Base-by-base conservation (phyloP, 805 yeast genomes). In the Cyberlindnera suaveolens region DNA sequence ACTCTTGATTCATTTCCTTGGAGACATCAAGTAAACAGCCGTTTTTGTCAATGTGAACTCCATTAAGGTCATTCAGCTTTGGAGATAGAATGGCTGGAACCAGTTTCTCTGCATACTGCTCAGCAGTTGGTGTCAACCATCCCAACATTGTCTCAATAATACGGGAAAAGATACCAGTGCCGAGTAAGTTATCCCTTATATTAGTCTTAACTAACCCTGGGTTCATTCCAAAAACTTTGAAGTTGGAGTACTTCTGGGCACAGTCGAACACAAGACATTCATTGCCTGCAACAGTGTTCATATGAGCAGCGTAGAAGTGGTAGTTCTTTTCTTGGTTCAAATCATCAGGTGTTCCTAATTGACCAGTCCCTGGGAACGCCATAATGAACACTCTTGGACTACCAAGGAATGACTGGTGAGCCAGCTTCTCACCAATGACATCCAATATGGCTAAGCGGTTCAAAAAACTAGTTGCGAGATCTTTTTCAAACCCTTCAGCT, bases 241-340 rank as follows among this genome's bases (percentile, higher is more conserved):
- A 44, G 15, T 53, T 44, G 1, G 58, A 51, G 38, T 52, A 58
- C 20, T 46, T 45, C 13, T 41, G 19, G 1, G 46, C 51, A 16
- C 48, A 38, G 37, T 57, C 53, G 7, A 48, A 33, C 2, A 67
- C 70, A 18, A 68, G 43, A 1, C 66, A 55, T 46, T 68, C 72
- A 44, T 68, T 68, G 1, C 69, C 70, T 2, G 71, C 72, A 16
- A 68, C 71, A 0, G 72, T 68, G 40, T 55, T 66, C 65, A 61
- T 58, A 44, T 68, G 73, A 3, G 68, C 61, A 8, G 39, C 41
- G 30, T 47, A 34, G 10, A 54, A 52, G 8, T 54, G 50, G 49
- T 68, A 68, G 1, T 40, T 42, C 17, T 51, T 44, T 13, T 64
- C 68, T 11, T 60, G 57, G 40, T 68, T 68, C 40, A 66, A 43